Evolutionary conservation across 805 yeast species (phyloP), one percentile per base, ranked within the genome.

Genomic region (Metschnikowia gelsemii): DNA sequence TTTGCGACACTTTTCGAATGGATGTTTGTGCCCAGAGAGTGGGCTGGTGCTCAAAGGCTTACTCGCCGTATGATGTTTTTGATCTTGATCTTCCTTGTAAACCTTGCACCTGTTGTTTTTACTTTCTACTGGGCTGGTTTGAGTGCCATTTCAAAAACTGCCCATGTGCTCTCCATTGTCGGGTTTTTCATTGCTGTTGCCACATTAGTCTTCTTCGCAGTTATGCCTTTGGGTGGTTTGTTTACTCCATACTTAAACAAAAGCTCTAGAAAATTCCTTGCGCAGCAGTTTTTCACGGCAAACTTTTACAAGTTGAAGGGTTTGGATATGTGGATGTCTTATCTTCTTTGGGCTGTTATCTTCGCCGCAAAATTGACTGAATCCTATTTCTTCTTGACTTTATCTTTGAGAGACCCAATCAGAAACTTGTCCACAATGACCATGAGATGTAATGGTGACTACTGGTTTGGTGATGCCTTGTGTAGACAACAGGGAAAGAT

Each of bases 41-140:
- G 98, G 98, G 95, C 98, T 25, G 99, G 99, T 68, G 97, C 98
- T 64, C 98, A 91, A 72, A 96, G 87, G 64, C 78, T 93, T 61
- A 72, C 88, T 27, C 87, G 96, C 70, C 84, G 99, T 63, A 74
- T 93, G 57, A 61, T 82, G 73, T 84, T 90, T 62, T 67, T 91
- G 62, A 52, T 83, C 40, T 51, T 78, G 38, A 78, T 89, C 52
- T 72, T 89, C 43, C 73, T 71, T 40, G 57, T 82, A 49, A 93
- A 91, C 67, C 72, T 91, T 60, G 95, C 83, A 54, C 96, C 98
- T 27, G 80, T 87, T 23, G 80, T 87, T 42, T 93, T 87, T 60
- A 82, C 90, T 28, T 87, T 88, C 65, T 83, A 83, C 52, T 86
- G 84, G 70, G 85, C 88, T 48, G 85, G 87, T 45, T 63, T 82